Base-by-base conservation (phyloP, 306 rosid species). In the Lathyrus tuberosus region DNA sequence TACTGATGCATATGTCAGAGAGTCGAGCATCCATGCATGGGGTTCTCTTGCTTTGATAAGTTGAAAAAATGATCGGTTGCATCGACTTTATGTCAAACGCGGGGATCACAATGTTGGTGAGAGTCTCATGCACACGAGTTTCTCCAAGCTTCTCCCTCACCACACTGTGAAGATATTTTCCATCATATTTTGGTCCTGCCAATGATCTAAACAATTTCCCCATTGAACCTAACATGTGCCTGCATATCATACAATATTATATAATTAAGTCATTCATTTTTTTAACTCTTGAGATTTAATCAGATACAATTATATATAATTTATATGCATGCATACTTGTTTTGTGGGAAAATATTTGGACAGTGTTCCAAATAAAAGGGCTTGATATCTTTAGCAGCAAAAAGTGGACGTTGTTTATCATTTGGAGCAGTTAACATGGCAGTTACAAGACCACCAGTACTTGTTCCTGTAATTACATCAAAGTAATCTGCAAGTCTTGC, bases 401-500 rank as follows among this genome's bases (percentile, higher is more conserved):
- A 84, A 10, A 81, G 64, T 3, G 96, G 92, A 47, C 90, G 90
- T 0, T 67, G 57, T 0, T 84, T 22, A 28, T 75, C 70, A 44
- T 86, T 60, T 3, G 96, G 96, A 37, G 92, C 78, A 2, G 69
- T 67, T 35, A 89, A 26, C 92, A 89, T 89, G 59, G 92, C 76
- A 0, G 92, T 82, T 46, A 89, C 80, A 14, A 86, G 84, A 2
- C 96, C 90, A 2, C 95, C 91, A 0, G 95, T 88, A 70, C 91
- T 88, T 46, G 95, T 88, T 72, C 91, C 95, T 4, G 91, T 65
- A 37, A 88, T 82, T 31, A 88, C 84, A 37, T 88, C 95, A 22
- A 88, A 88, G 49, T 88, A 88, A 58, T 88, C 95, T n/a, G 89
- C 87, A 3, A 88, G 77, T 33, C 92, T 84, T 54, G 92, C 90